Percentiles rank a stretch among this genome's conserved stretches.
These are phyloP conservation scores for Sordariomycetes sp. DNA, from an alignment of 2,329 filamentous ascomycete species.

Conservation along the genomic window DNA sequence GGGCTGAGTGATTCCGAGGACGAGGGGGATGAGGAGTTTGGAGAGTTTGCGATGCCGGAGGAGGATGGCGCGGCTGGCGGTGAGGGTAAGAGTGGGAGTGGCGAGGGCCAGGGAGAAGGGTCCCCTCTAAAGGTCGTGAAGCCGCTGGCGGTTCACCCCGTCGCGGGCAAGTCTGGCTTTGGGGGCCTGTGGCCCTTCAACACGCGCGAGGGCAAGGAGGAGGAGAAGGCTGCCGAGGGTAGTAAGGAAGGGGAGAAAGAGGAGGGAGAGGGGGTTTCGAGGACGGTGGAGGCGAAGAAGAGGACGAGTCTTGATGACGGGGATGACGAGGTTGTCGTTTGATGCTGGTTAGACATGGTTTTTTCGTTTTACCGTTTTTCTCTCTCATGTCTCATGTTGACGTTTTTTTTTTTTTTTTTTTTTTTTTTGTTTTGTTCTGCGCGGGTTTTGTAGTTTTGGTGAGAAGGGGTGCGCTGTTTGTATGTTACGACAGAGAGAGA, in stretches of 20 bases:
- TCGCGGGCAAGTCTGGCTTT: slow-evolving; percentile 22
- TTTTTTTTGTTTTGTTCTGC: too few relatives aligned
- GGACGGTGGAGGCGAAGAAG: slow-evolving; percentile 36
- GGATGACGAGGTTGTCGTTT: slow-evolving; percentile 35
- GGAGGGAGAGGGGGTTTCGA: slow-evolving; percentile 15
- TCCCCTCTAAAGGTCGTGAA: slow-evolving; percentile 26
- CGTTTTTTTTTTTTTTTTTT: too few relatives aligned
- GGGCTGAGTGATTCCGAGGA: slow-evolving; percentile 29
- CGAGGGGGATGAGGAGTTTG: slow-evolving; percentile 51
- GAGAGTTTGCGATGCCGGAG: slow-evolving; percentile 55
- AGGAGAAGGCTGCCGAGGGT: slow-evolving; percentile 8
- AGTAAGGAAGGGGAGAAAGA: slow-evolving; percentile 22
- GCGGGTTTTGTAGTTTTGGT: too few relatives aligned
- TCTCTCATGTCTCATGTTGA: too few relatives aligned
- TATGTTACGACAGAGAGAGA: too few relatives aligned
- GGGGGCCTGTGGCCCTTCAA: slow-evolving; percentile 47
- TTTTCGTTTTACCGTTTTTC: too few relatives aligned
- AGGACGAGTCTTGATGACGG: slow-evolving; percentile 47
- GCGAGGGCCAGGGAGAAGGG: slow-evolving; percentile 15
- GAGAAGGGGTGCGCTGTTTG: too few relatives aligned
- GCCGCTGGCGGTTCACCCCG: slow-evolving; percentile 39
- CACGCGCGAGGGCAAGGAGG: slow-evolving; percentile 14
- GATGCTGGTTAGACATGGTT: background rate
- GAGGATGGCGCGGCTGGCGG: slow-evolving; percentile 18
- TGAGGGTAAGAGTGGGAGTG: slow-evolving; percentile 10